Conservation (phyloP, 2,329 filamentous ascomycete genomes). For the Cadophora gregata region DNA sequence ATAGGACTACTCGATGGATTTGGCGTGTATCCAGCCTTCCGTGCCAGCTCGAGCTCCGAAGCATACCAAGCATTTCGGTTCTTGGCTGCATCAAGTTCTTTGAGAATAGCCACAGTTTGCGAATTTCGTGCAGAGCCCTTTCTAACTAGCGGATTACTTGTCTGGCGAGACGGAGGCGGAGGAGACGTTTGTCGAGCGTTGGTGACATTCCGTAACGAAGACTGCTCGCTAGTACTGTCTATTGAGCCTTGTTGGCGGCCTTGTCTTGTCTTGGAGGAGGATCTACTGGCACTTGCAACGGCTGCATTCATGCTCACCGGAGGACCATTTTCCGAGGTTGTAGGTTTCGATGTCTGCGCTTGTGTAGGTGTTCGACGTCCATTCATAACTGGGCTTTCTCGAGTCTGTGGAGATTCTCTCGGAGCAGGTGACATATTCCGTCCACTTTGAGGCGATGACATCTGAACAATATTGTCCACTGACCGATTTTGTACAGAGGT, state of each 20-base stretch:
- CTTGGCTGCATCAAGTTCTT: constrained; percentile 84
- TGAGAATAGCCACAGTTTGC: constrained; percentile 73
- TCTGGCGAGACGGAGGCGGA: constrained; percentile 61
- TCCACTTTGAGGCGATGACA: constrained; percentile 46
- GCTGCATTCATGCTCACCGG: constrained; percentile 35
- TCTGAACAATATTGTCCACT: constrained; percentile 53
- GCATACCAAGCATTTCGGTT: constrained; percentile 97
- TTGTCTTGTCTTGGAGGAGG: constrained; percentile 58
- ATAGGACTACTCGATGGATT: constrained; percentile 72
- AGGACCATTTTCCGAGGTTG: constrained; percentile 35
- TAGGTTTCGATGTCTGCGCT: constrained; percentile 48
- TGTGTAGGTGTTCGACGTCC: constrained; percentile 71
- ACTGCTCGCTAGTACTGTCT: constrained; percentile 68
- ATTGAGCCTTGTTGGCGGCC: constrained; percentile 68
- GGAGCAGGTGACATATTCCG: constrained; percentile 38
- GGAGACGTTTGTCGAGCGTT: constrained; percentile 59
- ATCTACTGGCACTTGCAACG: constrained; percentile 41
- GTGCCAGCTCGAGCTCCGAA: constrained; percentile 89
- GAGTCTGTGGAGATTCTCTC: constrained; percentile 49
- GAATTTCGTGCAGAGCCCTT: constrained; percentile 64
- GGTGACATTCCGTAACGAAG: constrained; percentile 51
- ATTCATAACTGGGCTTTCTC: constrained; percentile 60
- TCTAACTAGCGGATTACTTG: constrained; percentile 64
- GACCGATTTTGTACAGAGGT: constrained; percentile 47
- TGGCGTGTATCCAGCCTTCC: constrained; percentile 85